These are phyloP conservation scores for Cyberlindnera mrakii DNA, from an alignment of 805 yeast genomes.

Conservation along the genomic window DNA sequence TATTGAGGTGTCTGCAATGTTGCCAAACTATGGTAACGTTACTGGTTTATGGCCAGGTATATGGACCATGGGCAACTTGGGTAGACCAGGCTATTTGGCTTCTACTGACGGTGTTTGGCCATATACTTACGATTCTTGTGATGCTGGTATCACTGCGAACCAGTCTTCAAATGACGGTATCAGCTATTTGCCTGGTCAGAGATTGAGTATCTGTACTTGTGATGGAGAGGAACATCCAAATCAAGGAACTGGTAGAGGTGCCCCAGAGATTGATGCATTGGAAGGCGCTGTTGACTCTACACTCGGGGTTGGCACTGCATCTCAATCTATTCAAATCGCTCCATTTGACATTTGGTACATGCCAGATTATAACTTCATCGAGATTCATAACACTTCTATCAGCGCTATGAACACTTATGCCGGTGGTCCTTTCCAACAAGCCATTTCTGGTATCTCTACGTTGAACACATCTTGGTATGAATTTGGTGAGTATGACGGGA, in stretches of 20 bases:
- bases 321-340: constrained; percentile 90
- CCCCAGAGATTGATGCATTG: constrained; percentile 89
- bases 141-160: constrained; percentile 91
- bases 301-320: constrained; percentile 50
- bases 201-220: constrained; percentile 73
- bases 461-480: constrained; percentile 83
- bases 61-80: constrained; percentile 93
- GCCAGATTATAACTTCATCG: constrained; percentile 81
- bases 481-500: constrained; percentile 42
- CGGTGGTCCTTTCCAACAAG: constrained; percentile 94
- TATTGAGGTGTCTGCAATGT: constrained; percentile 65
- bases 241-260: constrained; percentile 84
- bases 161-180: constrained; percentile 89
- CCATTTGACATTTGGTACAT: constrained; percentile 93
- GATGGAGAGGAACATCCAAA: constrained; percentile 82
- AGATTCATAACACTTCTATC: constrained; percentile 58
- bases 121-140: constrained; percentile 79
- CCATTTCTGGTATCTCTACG: constrained; percentile 76
- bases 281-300: constrained; percentile 74
- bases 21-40: constrained; percentile 75
- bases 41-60: constrained; percentile 95
- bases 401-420: constrained; percentile 82
- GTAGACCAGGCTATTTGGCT: constrained; percentile 84
- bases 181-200: constrained; percentile 81
- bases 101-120: constrained; percentile 96